Evolutionary conservation across 2,329 filamentous ascomycete genomes (phyloP).

Genomic region (Exophiala aquamarina): DNA sequence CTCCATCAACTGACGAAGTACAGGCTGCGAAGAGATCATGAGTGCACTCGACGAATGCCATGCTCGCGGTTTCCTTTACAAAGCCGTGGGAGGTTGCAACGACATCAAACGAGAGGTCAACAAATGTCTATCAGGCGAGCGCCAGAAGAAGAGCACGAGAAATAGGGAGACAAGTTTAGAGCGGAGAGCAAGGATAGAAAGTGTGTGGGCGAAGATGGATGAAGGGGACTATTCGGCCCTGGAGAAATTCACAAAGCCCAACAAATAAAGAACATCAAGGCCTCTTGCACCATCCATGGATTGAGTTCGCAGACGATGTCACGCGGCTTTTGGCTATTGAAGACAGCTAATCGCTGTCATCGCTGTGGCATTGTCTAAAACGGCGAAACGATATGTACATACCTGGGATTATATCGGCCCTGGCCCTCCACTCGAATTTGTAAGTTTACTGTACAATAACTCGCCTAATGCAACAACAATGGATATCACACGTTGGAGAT

Average conservation of each 20-base stretch:
- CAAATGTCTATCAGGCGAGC: constrained; percentile 77
- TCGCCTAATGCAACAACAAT: too few species aligned
- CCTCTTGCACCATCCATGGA: too few species aligned
- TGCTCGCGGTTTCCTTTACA: constrained; percentile 86
- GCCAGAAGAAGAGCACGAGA: constrained; percentile 71
- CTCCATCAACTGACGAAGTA: constrained; percentile 15
- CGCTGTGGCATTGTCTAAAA: too few species aligned
- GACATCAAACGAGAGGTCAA: constrained; percentile 80
- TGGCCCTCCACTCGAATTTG: too few species aligned
- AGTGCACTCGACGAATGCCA: constrained; percentile 93
- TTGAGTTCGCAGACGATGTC: too few species aligned
- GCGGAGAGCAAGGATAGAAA: constrained; percentile 72
- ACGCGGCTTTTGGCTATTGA: too few species aligned
- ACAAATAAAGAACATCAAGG: neutral
- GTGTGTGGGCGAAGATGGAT: constrained; percentile 77
- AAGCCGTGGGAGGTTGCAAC: constrained; percentile 87
- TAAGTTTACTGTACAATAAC: too few species aligned
- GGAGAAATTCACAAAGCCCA: constrained; percentile 13
- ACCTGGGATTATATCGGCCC: too few species aligned
- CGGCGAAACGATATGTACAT: too few species aligned
- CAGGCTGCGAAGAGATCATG: constrained; percentile 95
- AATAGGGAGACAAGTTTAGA: constrained; percentile 72
- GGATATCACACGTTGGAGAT: too few species aligned
- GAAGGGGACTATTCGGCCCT: constrained; percentile 34
- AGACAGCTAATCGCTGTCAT: too few species aligned